phyloP scores from a whole-genome alignment of 352 stramenopile species.

The Phytopythium sindhum region DNA sequence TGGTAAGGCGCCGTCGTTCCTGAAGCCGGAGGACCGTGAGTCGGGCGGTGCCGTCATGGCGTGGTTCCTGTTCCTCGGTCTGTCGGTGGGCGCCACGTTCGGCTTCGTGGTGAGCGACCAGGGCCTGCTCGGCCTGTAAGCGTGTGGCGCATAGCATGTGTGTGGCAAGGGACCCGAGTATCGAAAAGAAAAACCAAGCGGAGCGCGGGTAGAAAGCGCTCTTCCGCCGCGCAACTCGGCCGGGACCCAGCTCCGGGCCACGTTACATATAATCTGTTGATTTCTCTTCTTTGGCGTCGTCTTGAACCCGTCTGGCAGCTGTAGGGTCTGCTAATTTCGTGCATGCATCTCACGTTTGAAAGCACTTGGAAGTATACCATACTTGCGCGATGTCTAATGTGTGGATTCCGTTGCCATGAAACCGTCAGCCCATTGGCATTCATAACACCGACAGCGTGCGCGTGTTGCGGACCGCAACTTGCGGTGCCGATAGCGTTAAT shows the following conservation, averaged over 20 bases:
- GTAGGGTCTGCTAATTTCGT: no score
- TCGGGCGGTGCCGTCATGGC: conserved; percentile 57
- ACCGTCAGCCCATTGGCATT: neutral
- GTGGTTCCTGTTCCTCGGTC: conserved; percentile 51
- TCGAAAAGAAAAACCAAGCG: neutral
- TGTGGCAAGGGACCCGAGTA: neutral
- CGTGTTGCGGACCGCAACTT: neutral
- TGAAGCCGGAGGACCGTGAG: conserved; percentile 54
- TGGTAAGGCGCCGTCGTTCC: conserved; percentile 40
- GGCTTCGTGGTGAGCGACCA: conserved; percentile 50
- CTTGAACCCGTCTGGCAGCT: no score
- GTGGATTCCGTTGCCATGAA: neutral
- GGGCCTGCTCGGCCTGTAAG: conserved; percentile 43
- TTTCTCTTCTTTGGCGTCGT: neutral
- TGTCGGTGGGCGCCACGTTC: conserved; percentile 40
- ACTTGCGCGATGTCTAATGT: neutral
- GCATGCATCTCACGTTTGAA: no score
- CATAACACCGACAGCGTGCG: neutral
- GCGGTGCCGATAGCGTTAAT: neutral
- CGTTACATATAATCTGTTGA: neutral
- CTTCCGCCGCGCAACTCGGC: neutral
- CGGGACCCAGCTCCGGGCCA: neutral
- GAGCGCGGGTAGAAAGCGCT: neutral
- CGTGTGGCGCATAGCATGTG: neutral
- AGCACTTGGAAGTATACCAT: no score